Conservation (phyloP, 164 flowering plant genomes). For the Umbilicus rupestris region DNA sequence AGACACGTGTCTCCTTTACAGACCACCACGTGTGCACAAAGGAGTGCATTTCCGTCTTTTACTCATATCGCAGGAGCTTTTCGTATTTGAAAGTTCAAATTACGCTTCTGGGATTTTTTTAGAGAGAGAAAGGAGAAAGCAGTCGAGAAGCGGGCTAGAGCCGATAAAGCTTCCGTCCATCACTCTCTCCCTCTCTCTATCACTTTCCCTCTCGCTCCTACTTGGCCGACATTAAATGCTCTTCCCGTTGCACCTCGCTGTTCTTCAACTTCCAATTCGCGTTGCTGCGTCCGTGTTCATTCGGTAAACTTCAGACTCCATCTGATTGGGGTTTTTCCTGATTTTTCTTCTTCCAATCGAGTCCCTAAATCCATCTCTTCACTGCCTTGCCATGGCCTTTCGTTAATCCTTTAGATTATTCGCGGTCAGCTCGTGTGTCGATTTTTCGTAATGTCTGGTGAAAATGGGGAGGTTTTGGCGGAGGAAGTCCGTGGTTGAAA, state of each 20-base stretch:
- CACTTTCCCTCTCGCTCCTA: background rate
- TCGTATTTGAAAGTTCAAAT: background rate
- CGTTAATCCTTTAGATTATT: background rate
- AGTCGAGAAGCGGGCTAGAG: too few relatives aligned
- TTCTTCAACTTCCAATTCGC: background rate
- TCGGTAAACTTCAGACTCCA: background rate
- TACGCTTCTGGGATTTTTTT: background rate
- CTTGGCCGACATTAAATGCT: background rate
- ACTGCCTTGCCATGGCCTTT: background rate
- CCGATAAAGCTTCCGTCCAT: too few relatives aligned
- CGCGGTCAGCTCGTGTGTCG: background rate
- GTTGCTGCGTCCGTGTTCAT: background rate
- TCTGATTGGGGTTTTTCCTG: background rate
- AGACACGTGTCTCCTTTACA: background rate
- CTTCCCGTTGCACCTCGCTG: too few relatives aligned
- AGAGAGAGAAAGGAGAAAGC: background rate
- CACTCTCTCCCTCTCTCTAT: too few relatives aligned
- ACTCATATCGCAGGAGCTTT: too few relatives aligned
- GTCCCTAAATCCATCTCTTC: background rate
- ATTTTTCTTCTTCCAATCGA: background rate
- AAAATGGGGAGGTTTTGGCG: conserved; percentile 4
- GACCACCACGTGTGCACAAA: background rate
- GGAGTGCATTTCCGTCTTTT: background rate
- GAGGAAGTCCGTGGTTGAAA: conserved; percentile 2
- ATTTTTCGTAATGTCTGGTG: conserved; percentile 1